Conservation (phyloP, 208 protist genomes). For the Trypanosoma cruzi region DNA sequence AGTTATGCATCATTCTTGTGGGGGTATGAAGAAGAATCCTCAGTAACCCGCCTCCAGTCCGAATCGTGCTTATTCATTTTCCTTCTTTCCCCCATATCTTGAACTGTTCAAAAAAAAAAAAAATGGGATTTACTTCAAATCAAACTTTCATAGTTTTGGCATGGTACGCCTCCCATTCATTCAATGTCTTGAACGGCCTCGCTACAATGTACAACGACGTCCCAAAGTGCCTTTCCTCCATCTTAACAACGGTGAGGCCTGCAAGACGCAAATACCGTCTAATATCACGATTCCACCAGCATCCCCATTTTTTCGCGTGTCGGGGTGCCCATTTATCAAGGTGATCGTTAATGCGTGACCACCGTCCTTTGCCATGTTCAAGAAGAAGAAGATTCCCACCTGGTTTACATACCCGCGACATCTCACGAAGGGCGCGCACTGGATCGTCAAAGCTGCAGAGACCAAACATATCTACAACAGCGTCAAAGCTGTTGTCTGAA, state of each 20-base stretch:
- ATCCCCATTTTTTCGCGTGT: conserved; percentile 87
- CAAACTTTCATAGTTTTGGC: not conserved
- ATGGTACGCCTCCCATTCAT: conserved; percentile 57
- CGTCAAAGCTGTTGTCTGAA: conserved; percentile 89
- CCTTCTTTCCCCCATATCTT: not conserved
- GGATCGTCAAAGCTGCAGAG: conserved; percentile 93
- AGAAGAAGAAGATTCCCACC: conserved; percentile 86
- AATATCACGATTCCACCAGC: conserved; percentile 92
- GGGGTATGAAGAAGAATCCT: not conserved
- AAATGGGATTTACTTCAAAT: not conserved
- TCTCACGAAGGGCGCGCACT: conserved; percentile 82
- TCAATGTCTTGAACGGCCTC: conserved; percentile 81
- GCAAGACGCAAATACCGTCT: conserved; percentile 65
- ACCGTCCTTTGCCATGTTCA: conserved; percentile 84
- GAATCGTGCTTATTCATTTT: not conserved
- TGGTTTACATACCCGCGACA: conserved; percentile 91
- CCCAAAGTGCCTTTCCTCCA: conserved; percentile 83
- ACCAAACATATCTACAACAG: conserved; percentile 90
- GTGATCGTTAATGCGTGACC: conserved; percentile 71
- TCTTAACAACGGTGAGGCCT: conserved; percentile 65
- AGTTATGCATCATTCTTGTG: not conserved
- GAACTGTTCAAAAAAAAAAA: not conserved
- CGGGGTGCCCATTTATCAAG: conserved; percentile 84
- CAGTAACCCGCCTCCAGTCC: not conserved
- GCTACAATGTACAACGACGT: conserved; percentile 87